These are phyloP conservation scores for Parietaria judaica DNA, from an alignment of 306 rosid species.

Conservation along the genomic window DNA sequence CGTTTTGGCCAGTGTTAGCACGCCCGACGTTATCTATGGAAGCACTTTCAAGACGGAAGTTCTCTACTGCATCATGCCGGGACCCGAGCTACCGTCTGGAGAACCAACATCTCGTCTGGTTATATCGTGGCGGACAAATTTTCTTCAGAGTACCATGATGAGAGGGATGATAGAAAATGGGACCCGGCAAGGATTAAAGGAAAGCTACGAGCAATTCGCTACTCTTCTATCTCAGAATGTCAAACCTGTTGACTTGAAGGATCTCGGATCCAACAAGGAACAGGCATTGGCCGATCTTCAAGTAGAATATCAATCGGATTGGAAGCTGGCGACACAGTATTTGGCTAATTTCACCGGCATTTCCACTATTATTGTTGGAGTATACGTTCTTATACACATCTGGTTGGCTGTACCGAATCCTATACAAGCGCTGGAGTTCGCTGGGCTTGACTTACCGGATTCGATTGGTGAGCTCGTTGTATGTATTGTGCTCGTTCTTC, in stretches of 20 bases:
- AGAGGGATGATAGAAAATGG: constrained; percentile 93
- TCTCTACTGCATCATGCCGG: constrained; percentile 72
- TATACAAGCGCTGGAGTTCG: constrained; percentile 88
- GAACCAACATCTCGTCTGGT: constrained; percentile 66
- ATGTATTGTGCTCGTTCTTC: constrained; percentile 80
- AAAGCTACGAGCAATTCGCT: constrained; percentile 67
- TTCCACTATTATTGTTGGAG: constrained; percentile 54
- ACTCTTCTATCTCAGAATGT: constrained; percentile 51
- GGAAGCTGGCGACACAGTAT: constrained; percentile 70
- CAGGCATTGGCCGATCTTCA: constrained; percentile 73
- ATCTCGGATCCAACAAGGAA: constrained; percentile 74
- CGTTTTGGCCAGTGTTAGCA: constrained; percentile 53
- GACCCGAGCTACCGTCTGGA: constrained; percentile 78
- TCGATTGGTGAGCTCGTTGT: constrained; percentile 83
- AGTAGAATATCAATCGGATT: constrained; percentile 54
- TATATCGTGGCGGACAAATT: constrained; percentile 85
- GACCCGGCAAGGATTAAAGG: constrained; percentile 87
- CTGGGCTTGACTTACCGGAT: constrained; percentile 94
- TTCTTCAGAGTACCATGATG: constrained; percentile 95
- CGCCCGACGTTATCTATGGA: constrained; percentile 89
- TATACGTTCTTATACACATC: constrained; percentile 74
- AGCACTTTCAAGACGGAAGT: constrained; percentile 62
- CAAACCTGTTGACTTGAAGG: constrained; percentile 69
- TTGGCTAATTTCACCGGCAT: constrained; percentile 72
- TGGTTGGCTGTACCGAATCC: constrained; percentile 64